Base-by-base conservation (phyloP, 2,329 filamentous ascomycete genomes). In the Rhytidhysteron rufulum region DNA sequence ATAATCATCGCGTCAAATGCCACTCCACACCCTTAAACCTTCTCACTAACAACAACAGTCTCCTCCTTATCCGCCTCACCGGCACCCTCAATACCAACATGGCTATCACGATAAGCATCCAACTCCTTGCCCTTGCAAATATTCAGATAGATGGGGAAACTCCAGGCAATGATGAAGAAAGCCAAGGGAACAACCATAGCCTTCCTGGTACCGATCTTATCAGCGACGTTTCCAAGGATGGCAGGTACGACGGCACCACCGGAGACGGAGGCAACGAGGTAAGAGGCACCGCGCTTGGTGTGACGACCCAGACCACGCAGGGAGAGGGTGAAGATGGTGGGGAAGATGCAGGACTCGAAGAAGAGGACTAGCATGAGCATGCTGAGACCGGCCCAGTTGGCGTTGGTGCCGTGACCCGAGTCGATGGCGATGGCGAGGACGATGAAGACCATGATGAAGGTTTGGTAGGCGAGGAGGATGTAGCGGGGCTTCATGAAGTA, bases 341-440 rank as follows among this genome's bases (percentile, higher is more conserved):
- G 61, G 54, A 67, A 66, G 41, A 65, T 60, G 44, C 60, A 64
- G 18, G 51, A 58, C 39, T 66, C 62, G 49, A 65, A 66, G 53
- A 65, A 66, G 17, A 65, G 52, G 1, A 63, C 60, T 16, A 66
- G 47, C 55, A 64, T 65, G 13, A 66, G 49, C 53, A 66, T 62
- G 35, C 51, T 40, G 11, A 65, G 48, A 41, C 60, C 62, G 15
- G 60, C 61, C 61, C 60, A 66, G 54, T 65, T 66, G 22, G 60
- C 40, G 2, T 40, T 18, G 2, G 25, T 49, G 10, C 48, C 46
- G 41, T 47, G 43, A 22, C 62, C 62, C 5, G 60, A 60, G 44
- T 65, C 49, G 25, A 53, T 47, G 9, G 50, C 57, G 31, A 66
- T 66, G 13, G 63, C 57, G 2, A 53, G 53, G 16, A 51, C 45